These are phyloP conservation scores for Hypoxylon sp. DNA, from an alignment of 2,329 filamentous ascomycete species.

Conservation along the genomic window DNA sequence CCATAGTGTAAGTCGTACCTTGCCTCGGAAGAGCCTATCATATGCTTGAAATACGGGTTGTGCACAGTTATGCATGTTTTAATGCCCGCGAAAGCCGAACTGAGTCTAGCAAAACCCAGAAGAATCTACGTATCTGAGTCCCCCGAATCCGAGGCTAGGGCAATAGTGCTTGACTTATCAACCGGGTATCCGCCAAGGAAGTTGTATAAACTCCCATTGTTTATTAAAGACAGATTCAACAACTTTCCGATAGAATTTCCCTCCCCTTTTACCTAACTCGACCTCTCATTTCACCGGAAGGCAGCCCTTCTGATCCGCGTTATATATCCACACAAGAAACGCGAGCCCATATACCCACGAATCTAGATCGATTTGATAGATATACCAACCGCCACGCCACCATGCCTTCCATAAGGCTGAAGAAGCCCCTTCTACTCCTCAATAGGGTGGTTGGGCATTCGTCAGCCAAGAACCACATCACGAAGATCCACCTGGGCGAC, in stretches of 20 bases:
- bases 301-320: constrained; percentile 3
- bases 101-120: constrained; percentile 20
- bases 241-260: not conserved
- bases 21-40: constrained; percentile 4
- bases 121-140: constrained; percentile 23
- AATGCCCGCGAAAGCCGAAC: constrained; percentile 11
- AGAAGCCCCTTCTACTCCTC: constrained; percentile 57
- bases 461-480: constrained; percentile 58
- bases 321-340: not conserved
- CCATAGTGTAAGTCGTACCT: constrained; percentile 5
- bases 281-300: not conserved
- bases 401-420: constrained; percentile 55
- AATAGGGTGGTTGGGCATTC: constrained; percentile 58
- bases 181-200: constrained; percentile 43
- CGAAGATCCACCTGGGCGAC: constrained; percentile 57
- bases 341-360: constrained; percentile 6
- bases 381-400: constrained; percentile 21
- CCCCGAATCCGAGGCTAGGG: constrained; percentile 3
- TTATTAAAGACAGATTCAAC: constrained; percentile 5
- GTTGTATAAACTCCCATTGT: constrained; percentile 38
- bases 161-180: constrained; percentile 28
- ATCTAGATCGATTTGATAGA: constrained; percentile 1
- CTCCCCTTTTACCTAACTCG: not conserved
- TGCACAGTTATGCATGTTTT: not conserved
- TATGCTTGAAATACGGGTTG: constrained; percentile 6